A percentile compares a stretch with the other conserved stretches of the same genome.
Conservation (phyloP, 2,329 filamentous ascomycete species). For the Penicillium fuscoglaucum region DNA sequence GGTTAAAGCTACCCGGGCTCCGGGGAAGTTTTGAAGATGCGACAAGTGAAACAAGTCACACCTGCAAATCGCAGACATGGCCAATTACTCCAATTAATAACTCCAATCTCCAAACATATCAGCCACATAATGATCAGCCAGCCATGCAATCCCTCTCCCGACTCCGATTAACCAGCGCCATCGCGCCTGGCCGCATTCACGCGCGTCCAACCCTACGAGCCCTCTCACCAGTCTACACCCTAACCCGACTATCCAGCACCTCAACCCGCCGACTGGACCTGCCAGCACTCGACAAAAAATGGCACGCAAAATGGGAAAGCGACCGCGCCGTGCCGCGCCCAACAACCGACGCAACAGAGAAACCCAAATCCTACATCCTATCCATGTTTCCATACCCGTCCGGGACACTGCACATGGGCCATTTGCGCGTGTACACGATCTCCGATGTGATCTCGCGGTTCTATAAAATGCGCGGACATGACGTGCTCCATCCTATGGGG, state of each 20-base stretch:
- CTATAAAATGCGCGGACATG: slow-evolving; percentile 68
- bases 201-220: slow-evolving; percentile 13
- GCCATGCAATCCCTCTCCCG: slow-evolving; percentile 32
- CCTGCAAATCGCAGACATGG: slow-evolving; percentile 2
- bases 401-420: slow-evolving; percentile 80
- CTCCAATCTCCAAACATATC: neutral
- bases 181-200: slow-evolving; percentile 24
- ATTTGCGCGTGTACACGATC: slow-evolving; percentile 86
- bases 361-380: slow-evolving; percentile 65
- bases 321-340: slow-evolving; percentile 14
- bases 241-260: slow-evolving; percentile 31
- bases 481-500: slow-evolving; percentile 85
- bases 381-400: slow-evolving; percentile 96
- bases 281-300: slow-evolving; percentile 53
- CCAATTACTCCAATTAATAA: neutral
- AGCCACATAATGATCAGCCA: slow-evolving; percentile 23
- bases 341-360: slow-evolving; percentile 18
- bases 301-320: slow-evolving; percentile 53
- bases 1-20: slow-evolving; percentile 17
- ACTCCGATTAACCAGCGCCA: slow-evolving; percentile 27
- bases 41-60: neutral
- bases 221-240: slow-evolving; percentile 16
- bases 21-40: slow-evolving; percentile 25
- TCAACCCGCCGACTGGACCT: slow-evolving; percentile 43
- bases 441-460: slow-evolving; percentile 81